Base-by-base conservation (phyloP, 1,139 yeast genomes). In the Trichomonascaceae sp. region DNA sequence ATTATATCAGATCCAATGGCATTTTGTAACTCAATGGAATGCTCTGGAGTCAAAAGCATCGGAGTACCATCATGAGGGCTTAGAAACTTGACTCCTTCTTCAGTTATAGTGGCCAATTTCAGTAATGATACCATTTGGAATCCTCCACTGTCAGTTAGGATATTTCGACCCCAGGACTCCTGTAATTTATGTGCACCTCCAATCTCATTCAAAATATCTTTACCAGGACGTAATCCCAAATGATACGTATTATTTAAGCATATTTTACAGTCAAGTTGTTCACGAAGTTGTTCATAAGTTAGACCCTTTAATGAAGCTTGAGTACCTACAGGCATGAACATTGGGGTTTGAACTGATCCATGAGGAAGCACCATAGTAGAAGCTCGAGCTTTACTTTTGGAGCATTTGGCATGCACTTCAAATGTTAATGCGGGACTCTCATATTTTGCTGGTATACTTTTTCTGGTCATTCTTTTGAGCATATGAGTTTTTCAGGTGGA, bases 251-350 rank as follows among this genome's bases (percentile, higher is more conserved):
- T 74, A 61, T 74, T 74, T 41, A 74, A 63, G 54, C 77, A 74
- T 39, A 74, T 68, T 50, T 70, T 69, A 62, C 78, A 75, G 45
- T 70, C 75, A 36, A 74, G 64, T 47, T 36, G 41, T 24, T 65
- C 66, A 8, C 66, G 67, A 32, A 74, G 68, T 61, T 74, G 78
- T 53, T 73, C 73, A 10, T 74, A 71, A 2, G 77, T 75, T 38
- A 74, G 61, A n/a, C 78, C 78, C 58, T 74, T 74, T 43, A 74
- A 66, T 4, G 77, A 67, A 4, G 78, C 78, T 63, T 75, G 77
- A 17, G 77, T 74, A 46, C 76, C 78, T 4, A 74, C 78, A 1
- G 78, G 78, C 78, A 74, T 74, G 63, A 74, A 74, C 67, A 74
- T 74, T 1, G 78, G 78, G 2, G 77, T 71, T 49, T 72, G 68